Base-by-base conservation (phyloP, 1,139 yeast genomes). In the Sporopachydermia cereana region DNA sequence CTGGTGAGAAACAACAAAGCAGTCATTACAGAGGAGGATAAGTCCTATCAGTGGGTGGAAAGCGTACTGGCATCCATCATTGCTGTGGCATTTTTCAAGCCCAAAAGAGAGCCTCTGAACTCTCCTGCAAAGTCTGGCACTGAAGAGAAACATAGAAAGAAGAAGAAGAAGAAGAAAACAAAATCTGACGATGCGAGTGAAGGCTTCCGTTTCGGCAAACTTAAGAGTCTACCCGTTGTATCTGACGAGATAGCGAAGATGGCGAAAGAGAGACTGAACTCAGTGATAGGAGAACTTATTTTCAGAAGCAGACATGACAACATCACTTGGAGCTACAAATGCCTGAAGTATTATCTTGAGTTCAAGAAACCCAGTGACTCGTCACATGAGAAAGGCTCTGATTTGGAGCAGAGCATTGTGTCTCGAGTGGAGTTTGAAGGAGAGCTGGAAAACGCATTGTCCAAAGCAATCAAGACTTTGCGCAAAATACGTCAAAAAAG, bases 211-310 rank as follows among this genome's bases (percentile, higher is more conserved):
- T n/a, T n/a, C n/a, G n/a, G n/a, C n/a, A n/a, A n/a, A n/a, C 7
- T 25, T 25, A 7, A 7, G 14, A 14, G 12, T 14, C 14, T 14
- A 25, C 12, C 12, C 7, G 39, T 12, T 7, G 61, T 58, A 7
- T 62, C 71, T 0, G 57, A 50, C 3, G 61, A 62, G 46, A 56
- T 74, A 36, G 59, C 66, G 25, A 67, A 68, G 44, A 48, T 72
- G 20, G 68, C 79, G 2, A 72, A 69, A 48, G 85, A 82, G 46
- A 72, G 85, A 52, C 64, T 86, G 41, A 76, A 71, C 51, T 78
- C 94, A 0, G 67, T 84, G 12, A 63, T 85, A 41, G 68, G 80
- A 0, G 88, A 81, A 48, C 61, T 79, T 2, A 67, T 84, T 31
- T 62, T 67, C 27, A 57, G 63, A 5, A 64, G 64, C 45, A 65